phyloP scores from a whole-genome alignment of 306 rosid species.

The Lathyrus tuberosus region DNA sequence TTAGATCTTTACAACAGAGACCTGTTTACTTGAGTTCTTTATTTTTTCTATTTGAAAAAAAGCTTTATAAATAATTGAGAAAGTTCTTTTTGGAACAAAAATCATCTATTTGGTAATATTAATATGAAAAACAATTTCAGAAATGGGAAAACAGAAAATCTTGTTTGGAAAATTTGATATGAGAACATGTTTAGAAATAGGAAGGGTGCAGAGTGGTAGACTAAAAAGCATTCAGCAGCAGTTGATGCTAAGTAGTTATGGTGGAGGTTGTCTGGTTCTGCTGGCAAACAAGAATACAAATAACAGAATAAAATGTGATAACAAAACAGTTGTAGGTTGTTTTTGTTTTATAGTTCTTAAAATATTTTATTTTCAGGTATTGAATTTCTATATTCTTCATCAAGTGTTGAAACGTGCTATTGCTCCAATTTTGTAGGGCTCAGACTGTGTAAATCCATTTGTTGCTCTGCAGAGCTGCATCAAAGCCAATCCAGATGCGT shows the following conservation, averaged over 20 bases:
- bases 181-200: neutral
- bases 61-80: neutral
- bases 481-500: slow-evolving; percentile 82
- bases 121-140: neutral
- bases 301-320: neutral
- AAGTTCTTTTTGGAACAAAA: neutral
- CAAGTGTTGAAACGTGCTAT: slow-evolving; percentile 21
- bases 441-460: slow-evolving; percentile 87
- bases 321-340: neutral
- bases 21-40: neutral
- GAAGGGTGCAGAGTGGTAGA: neutral
- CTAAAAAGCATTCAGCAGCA: neutral
- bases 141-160: neutral
- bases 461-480: slow-evolving; percentile 87
- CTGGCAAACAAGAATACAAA: neutral
- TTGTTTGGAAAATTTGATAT: neutral
- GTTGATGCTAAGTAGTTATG: neutral
- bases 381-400: slow-evolving; percentile 29
- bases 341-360: neutral
- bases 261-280: neutral
- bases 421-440: slow-evolving; percentile 62
- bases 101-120: neutral
- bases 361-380: slow-evolving; percentile 21
- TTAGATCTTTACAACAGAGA: neutral
- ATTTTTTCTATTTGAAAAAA: neutral